These are phyloP conservation scores for Calonectria leucothoes DNA, from an alignment of 2,329 filamentous ascomycete genomes.

Conservation along the genomic window DNA sequence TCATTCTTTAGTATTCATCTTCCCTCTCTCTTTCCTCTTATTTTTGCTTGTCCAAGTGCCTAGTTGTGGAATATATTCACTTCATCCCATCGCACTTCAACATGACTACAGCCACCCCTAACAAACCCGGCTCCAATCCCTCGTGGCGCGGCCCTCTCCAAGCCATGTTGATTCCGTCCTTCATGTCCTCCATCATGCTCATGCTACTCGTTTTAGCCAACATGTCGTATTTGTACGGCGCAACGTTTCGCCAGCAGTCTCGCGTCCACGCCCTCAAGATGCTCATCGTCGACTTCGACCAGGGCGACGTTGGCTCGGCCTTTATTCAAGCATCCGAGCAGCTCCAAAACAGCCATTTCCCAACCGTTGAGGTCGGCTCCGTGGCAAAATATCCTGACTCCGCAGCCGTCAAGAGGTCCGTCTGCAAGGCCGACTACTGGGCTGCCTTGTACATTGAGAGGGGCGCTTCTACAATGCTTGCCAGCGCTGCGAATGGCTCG, in stretches of 20 bases:
- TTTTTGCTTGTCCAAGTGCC: background rate
- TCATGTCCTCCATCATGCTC: slow-evolving; percentile 4
- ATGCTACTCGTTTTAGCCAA: background rate
- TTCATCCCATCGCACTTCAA: background rate
- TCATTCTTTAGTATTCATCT: background rate
- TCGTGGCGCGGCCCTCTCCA: background rate
- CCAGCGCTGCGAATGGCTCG: background rate
- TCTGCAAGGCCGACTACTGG: background rate
- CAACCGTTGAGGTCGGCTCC: background rate
- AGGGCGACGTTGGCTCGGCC: background rate
- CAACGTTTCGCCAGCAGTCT: background rate
- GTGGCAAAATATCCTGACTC: background rate
- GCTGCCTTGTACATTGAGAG: slow-evolving; percentile 3
- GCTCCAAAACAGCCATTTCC: background rate
- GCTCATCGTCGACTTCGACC: slow-evolving; percentile 12
- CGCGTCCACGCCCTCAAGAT: slow-evolving; percentile 11
- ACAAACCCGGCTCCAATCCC: background rate
- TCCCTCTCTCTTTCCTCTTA: background rate
- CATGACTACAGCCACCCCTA: background rate
- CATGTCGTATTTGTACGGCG: slow-evolving; percentile 4
- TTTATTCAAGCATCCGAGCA: background rate
- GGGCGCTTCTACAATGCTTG: background rate
- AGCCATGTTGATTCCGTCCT: background rate
- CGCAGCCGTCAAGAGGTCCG: background rate
- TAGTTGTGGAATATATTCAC: background rate